phyloP scores from a whole-genome alignment of 208 protist species.

The Leishmania turanica region DNA sequence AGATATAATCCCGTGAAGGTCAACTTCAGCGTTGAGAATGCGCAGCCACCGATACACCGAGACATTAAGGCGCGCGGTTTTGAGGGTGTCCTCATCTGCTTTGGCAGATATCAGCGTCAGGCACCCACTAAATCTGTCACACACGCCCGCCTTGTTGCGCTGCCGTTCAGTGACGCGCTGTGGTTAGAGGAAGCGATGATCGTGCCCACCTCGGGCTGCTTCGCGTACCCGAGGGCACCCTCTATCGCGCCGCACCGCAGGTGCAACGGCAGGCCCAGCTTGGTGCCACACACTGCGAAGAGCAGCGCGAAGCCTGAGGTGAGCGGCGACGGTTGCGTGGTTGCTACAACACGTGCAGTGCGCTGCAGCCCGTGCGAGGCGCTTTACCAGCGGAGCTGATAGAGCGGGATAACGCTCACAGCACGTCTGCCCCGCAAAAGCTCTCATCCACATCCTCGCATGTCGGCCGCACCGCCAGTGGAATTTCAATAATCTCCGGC shows the following conservation, averaged over 20 bases:
- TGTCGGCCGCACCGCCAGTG: conserved; percentile 35
- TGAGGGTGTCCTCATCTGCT: conserved; percentile 29
- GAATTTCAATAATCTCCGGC: conserved; percentile 45
- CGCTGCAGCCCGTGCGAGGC: not conserved
- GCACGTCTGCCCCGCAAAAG: conserved; percentile 2
- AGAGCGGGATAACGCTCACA: conserved; percentile 4
- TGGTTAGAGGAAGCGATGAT: conserved; percentile 30
- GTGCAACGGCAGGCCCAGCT: conserved; percentile 34
- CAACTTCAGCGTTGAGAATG: conserved; percentile 36
- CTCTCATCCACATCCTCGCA: conserved; percentile 31
- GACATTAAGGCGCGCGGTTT: conserved; percentile 24
- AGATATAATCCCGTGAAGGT: conserved; percentile 41
- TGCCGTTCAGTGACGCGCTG: conserved; percentile 14
- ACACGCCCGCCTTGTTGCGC: not conserved
- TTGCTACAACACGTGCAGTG: not conserved
- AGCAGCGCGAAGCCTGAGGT: conserved; percentile 21
- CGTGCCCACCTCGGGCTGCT: conserved; percentile 43
- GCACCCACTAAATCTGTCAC: not conserved
- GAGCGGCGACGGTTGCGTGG: conserved; percentile 5
- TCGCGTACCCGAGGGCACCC: conserved; percentile 43
- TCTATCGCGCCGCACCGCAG: conserved; percentile 34
- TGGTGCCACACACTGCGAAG: conserved; percentile 35
- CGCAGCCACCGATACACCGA: conserved; percentile 33
- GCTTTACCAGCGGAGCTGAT: not conserved
- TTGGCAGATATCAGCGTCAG: not conserved